These are phyloP conservation scores for Monilinia fructicola DNA, from an alignment of 2,329 filamentous ascomycete species.

Conservation along the genomic window DNA sequence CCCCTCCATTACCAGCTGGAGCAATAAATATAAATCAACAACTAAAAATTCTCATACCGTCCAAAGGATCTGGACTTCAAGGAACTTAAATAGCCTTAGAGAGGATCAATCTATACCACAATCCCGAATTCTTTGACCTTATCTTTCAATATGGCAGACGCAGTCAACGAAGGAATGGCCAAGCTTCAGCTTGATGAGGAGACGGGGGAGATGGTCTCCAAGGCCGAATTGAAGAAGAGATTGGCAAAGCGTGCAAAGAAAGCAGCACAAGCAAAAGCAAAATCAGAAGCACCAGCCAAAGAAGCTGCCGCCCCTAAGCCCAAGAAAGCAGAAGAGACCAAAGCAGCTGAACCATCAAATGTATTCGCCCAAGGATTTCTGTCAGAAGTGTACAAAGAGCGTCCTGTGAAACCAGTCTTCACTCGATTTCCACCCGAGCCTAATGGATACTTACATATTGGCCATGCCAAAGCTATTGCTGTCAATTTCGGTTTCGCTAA, in stretches of 20 bases:
- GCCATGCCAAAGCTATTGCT: conserved; percentile 92
- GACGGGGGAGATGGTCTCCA: conserved; percentile 66
- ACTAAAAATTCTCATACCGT: neutral
- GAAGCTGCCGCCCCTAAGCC: conserved; percentile 34
- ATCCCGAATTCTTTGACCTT: neutral
- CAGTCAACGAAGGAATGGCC: conserved; percentile 47
- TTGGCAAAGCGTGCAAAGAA: conserved; percentile 59
- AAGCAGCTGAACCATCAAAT: conserved; percentile 34
- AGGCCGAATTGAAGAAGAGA: conserved; percentile 63
- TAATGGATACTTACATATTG: conserved; percentile 91
- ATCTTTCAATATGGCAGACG: conserved; percentile 47
- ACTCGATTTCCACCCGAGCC: conserved; percentile 84
- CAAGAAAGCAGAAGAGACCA: conserved; percentile 39
- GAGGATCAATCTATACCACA: neutral
- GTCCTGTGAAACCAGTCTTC: conserved; percentile 59
- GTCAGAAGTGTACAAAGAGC: conserved; percentile 67
- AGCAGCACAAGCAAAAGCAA: conserved; percentile 53
- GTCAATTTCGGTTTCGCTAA: conserved; percentile 95
- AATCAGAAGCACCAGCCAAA: conserved; percentile 46
- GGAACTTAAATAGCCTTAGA: neutral
- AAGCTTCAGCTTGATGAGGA: conserved; percentile 63
- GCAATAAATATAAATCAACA: neutral
- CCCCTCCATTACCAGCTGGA: conserved; percentile 7
- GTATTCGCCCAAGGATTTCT: conserved; percentile 84
- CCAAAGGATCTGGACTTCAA: neutral